A percentile compares a stretch with the other conserved stretches of the same genome.
Conservation (phyloP, 768 basidiomycete species). For the Boletus subparvulus region DNA sequence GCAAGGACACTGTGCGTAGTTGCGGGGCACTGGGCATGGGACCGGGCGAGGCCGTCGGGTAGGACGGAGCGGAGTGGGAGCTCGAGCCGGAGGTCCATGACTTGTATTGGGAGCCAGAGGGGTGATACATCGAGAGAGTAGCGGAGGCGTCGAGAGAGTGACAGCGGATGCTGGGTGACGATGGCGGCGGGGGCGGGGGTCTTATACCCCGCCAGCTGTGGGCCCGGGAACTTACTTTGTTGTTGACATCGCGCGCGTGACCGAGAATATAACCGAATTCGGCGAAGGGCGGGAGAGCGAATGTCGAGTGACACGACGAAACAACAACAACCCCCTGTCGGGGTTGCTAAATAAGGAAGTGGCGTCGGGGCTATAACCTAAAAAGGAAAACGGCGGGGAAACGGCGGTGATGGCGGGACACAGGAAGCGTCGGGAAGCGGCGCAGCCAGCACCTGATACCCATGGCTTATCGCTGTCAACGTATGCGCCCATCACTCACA, state of each 20-base stretch:
- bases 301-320: conserved; percentile 18
- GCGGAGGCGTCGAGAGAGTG: background rate
- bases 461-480: conserved; percentile 17
- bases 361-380: conserved; percentile 18
- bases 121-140: conserved; percentile 21
- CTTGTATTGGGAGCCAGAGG: conserved; percentile 20
- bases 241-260: conserved; percentile 10
- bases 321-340: conserved; percentile 17
- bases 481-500: conserved; percentile 6
- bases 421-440: conserved; percentile 17
- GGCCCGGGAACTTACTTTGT: conserved; percentile 23
- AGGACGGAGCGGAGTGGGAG: conserved; percentile 2
- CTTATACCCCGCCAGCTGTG: conserved; percentile 28
- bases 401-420: conserved; percentile 22
- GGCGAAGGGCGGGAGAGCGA: conserved; percentile 29
- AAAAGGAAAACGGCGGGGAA: conserved; percentile 22
- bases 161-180: conserved; percentile 21
- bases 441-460: conserved; percentile 8
- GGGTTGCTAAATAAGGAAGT: conserved; percentile 18
- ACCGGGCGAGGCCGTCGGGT: conserved; percentile 19
- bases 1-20: conserved; percentile 28
- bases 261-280: conserved; percentile 10
- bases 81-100: conserved; percentile 21
- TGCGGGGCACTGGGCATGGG: conserved; percentile 27
- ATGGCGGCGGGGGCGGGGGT: conserved; percentile 7